These are phyloP conservation scores for Isatis tinctoria DNA, from an alignment of 345 rosid species.

Conservation along the genomic window DNA sequence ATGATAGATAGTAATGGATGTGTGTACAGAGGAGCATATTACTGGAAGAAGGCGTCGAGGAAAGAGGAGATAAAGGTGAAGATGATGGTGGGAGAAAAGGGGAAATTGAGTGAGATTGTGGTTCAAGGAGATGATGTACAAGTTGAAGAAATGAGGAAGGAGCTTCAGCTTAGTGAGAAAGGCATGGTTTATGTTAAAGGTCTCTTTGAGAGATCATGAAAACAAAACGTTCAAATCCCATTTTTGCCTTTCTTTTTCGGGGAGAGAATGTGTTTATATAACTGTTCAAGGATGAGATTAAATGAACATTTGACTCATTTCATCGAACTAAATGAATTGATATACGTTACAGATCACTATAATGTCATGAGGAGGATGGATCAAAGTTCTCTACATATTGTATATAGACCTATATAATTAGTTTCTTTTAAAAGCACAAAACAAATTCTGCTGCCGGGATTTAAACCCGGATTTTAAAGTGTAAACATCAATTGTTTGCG, in stretches of 20 bases:
- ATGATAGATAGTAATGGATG: not conserved
- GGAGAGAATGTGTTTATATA: slow-evolving; percentile 4
- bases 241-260: slow-evolving; percentile 12
- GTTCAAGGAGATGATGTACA: slow-evolving; percentile 97
- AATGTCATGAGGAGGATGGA: not conserved
- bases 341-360: not conserved
- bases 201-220: slow-evolving; percentile 63
- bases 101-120: slow-evolving; percentile 51
- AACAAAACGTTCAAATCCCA: not conserved
- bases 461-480: too few relatives aligned
- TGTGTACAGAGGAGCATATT: slow-evolving; percentile 70
- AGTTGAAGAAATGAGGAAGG: slow-evolving; percentile 84
- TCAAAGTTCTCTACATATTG: too few relatives aligned
- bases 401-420: too few relatives aligned
- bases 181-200: slow-evolving; percentile 96
- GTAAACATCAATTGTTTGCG: too few relatives aligned
- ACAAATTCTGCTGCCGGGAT: too few relatives aligned
- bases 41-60: slow-evolving; percentile 89
- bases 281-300: not conserved
- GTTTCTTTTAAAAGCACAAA: too few relatives aligned
- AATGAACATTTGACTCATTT: not conserved
- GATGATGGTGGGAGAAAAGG: slow-evolving; percentile 57
- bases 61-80: slow-evolving; percentile 89
- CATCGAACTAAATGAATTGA: not conserved
- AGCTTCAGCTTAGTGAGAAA: slow-evolving; percentile 74